A percentile compares a stretch with the other conserved stretches of the same genome.
Conservation (phyloP, 345 rosid genomes). For the Balakata baccata region DNA sequence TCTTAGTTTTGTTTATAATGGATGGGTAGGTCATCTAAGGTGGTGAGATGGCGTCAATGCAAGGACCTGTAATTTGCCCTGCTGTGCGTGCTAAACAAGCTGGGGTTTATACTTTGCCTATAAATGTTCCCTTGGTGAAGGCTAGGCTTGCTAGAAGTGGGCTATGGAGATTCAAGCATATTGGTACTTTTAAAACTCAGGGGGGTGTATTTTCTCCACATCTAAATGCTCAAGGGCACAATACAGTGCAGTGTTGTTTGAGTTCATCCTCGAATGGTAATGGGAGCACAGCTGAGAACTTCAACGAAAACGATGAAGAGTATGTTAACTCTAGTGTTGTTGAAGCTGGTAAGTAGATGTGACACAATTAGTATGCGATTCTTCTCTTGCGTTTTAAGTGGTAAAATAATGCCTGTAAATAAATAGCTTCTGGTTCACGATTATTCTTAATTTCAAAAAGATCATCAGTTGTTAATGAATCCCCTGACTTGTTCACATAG, state of each 20-base stretch:
- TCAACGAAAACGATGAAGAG: slow-evolving; percentile 76
- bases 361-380: not conserved
- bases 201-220: slow-evolving; percentile 26
- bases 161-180: slow-evolving; percentile 44
- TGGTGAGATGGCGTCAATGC: slow-evolving; percentile 60
- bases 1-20: not conserved
- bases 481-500: slow-evolving; percentile 39
- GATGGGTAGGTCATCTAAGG: slow-evolving; percentile 12
- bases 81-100: slow-evolving; percentile 54
- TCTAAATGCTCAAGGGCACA: slow-evolving; percentile 27
- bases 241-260: slow-evolving; percentile 52
- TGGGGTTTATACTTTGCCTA: slow-evolving; percentile 40
- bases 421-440: not conserved
- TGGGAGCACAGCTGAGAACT: slow-evolving; percentile 80
- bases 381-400: not conserved
- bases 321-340: slow-evolving; percentile 76
- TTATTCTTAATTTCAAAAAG: not conserved
- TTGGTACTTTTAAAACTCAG: slow-evolving; percentile 30
- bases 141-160: slow-evolving; percentile 34
- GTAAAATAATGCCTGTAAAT: not conserved
- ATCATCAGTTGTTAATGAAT: not conserved
- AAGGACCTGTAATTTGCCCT: slow-evolving; percentile 76
- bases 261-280: slow-evolving; percentile 84
- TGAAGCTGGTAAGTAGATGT: slow-evolving; percentile 70
- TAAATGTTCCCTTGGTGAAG: slow-evolving; percentile 39